These are phyloP conservation scores for Halophytophthora polymorphica DNA, from an alignment of 352 stramenopile species.

Conservation along the genomic window DNA sequence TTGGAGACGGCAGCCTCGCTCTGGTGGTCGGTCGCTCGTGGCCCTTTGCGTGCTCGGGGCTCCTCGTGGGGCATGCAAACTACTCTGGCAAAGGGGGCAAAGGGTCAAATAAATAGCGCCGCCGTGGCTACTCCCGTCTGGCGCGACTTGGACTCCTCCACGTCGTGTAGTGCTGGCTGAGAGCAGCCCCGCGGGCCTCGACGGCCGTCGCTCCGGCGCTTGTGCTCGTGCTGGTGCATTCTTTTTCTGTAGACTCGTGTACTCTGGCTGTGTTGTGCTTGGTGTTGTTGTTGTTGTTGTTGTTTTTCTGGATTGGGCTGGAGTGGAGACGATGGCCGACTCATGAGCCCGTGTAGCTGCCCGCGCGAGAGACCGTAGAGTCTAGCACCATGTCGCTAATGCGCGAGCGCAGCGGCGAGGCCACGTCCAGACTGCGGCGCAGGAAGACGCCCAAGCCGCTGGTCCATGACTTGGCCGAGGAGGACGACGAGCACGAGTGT, in stretches of 20 bases:
- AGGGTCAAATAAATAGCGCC: constrained; percentile 32
- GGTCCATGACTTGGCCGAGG: constrained; percentile 55
- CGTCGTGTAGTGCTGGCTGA: constrained; percentile 7
- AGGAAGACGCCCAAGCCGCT: constrained; percentile 59
- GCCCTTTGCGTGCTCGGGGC: not conserved
- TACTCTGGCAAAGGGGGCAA: constrained; percentile 1
- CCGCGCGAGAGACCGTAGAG: constrained; percentile 45
- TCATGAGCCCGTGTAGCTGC: constrained; percentile 59
- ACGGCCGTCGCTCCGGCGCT: too few relatives aligned
- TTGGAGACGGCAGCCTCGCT: not conserved
- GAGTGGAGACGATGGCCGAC: constrained; percentile 4
- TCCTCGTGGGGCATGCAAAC: not conserved
- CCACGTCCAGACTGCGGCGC: constrained; percentile 64
- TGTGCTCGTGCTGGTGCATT: too few relatives aligned
- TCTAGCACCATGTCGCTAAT: constrained; percentile 65
- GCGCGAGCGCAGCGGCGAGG: constrained; percentile 49
- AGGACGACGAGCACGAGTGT: constrained; percentile 34
- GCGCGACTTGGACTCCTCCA: too few relatives aligned
- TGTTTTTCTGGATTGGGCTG: constrained; percentile 9
- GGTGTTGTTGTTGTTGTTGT: constrained; percentile 26
- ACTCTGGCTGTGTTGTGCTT: constrained; percentile 14
- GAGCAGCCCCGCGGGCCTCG: too few relatives aligned
- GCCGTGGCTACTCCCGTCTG: too few relatives aligned
- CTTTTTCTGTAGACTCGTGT: not conserved
- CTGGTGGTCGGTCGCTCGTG: too few relatives aligned